Conservation (phyloP, 2,329 filamentous ascomycete species). For the Blastomyces gilchristii region DNA sequence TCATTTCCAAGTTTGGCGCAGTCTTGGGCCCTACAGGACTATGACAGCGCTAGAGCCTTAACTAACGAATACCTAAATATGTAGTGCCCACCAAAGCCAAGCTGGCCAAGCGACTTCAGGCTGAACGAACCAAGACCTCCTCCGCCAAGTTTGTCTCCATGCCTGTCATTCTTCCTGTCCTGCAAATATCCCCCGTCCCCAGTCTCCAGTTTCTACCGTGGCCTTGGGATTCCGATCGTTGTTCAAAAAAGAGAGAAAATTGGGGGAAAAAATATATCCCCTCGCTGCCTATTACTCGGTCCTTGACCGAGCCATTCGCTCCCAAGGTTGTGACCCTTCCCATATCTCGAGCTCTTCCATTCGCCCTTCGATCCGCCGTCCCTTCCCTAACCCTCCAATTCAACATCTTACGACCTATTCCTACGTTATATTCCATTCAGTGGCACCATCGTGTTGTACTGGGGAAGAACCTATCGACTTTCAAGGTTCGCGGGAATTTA, state of each 20-base stretch:
- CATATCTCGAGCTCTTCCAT: neutral
- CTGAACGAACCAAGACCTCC: neutral
- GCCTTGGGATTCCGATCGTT: neutral
- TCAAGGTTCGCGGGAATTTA: neutral
- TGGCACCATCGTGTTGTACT: neutral
- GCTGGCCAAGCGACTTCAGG: too few relatives aligned
- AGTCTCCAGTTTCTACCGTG: neutral
- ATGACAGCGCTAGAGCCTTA: neutral
- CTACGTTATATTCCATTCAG: neutral
- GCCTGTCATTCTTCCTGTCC: neutral
- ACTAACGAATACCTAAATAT: neutral
- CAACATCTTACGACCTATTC: neutral
- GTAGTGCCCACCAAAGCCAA: too few relatives aligned
- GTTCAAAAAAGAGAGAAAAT: neutral
- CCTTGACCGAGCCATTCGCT: neutral
- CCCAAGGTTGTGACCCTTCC: neutral
- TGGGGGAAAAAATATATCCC: neutral
- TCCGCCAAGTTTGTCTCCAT: neutral
- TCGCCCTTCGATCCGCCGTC: neutral
- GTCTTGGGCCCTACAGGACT: neutral
- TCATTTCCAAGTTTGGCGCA: neutral
- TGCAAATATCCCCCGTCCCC: neutral
- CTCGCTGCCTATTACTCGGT: neutral
- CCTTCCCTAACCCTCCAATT: neutral
- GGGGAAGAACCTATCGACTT: neutral